These are phyloP conservation scores for Talaromyces sp. DNA, from an alignment of 2,329 filamentous ascomycete species.

Conservation along the genomic window DNA sequence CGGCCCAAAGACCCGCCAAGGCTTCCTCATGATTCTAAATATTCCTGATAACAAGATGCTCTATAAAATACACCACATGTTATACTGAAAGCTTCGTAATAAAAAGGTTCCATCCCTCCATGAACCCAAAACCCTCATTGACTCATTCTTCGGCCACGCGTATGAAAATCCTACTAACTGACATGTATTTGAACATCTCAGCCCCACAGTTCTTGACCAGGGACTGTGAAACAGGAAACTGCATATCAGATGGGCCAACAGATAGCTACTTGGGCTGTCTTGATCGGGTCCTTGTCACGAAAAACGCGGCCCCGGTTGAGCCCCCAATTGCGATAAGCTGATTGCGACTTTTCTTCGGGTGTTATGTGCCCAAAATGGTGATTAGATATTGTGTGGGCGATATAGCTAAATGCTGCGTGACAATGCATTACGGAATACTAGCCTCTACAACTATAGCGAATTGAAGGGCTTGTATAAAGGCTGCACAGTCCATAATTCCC, in stretches of 20 bases:
- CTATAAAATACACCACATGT: too few relatives aligned
- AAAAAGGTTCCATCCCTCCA: conserved; percentile 58
- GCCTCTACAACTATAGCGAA: background rate
- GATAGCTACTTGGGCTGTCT: conserved; percentile 32
- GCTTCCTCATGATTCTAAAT: conserved; percentile 52
- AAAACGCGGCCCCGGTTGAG: conserved; percentile 30
- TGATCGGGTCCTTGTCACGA: conserved; percentile 29
- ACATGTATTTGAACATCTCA: conserved; percentile 80
- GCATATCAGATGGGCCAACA: conserved; percentile 25
- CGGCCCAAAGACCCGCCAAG: conserved; percentile 63
- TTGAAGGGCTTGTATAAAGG: background rate
- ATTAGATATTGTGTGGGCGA: background rate
- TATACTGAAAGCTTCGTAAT: background rate
- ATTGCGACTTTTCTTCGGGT: conserved; percentile 19
- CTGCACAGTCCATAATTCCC: background rate
- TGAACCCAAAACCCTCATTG: conserved; percentile 74
- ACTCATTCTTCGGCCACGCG: conserved; percentile 74
- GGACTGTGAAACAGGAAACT: conserved; percentile 23
- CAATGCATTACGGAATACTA: background rate
- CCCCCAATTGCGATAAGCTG: conserved; percentile 30
- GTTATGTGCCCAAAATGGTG: background rate
- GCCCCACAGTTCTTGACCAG: conserved; percentile 43
- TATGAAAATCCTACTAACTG: conserved; percentile 70
- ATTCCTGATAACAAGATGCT: too few relatives aligned
- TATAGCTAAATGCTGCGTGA: background rate